Percentiles rank a stretch among this genome's conserved stretches.
These are phyloP conservation scores for Tremella mesenterica DNA, from an alignment of 768 basidiomycete species.

Conservation along the genomic window DNA sequence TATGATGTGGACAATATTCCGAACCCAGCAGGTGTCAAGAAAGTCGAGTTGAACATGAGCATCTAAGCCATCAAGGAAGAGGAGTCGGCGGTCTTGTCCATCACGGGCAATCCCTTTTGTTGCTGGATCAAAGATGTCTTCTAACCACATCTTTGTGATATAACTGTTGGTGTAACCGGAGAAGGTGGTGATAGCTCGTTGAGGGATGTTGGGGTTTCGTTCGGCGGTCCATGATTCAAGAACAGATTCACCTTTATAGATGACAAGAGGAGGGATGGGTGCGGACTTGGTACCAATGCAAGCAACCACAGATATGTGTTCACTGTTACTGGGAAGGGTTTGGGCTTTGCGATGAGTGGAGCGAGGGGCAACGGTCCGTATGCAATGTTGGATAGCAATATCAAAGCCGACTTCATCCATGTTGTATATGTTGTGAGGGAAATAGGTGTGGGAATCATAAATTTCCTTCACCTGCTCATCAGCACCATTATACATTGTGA, in stretches of 20 bases:
- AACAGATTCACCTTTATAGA: slow-evolving; percentile 6
- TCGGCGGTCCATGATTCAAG: slow-evolving; percentile 9
- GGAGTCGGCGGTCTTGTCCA: slow-evolving; percentile 2
- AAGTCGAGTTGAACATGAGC: slow-evolving; percentile 4
- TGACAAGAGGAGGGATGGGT: slow-evolving; percentile 11
- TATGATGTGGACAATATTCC: slow-evolving; percentile 9
- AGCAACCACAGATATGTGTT: slow-evolving; percentile 6
- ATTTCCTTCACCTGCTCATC: slow-evolving; percentile 5
- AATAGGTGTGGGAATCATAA: not conserved
- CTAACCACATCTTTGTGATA: slow-evolving; percentile 4
- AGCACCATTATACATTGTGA: not conserved
- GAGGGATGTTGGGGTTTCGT: not conserved
- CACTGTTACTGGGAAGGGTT: not conserved
- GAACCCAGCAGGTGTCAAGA: slow-evolving; percentile 11
- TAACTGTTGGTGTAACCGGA: slow-evolving; percentile 4
- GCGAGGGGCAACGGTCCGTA: slow-evolving; percentile 1
- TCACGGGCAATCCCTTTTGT: no score
- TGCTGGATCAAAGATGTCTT: slow-evolving; percentile 3
- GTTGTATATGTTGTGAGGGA: slow-evolving; percentile 8
- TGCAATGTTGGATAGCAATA: not conserved
- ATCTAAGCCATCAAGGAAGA: slow-evolving; percentile 14
- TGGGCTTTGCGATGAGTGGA: not conserved
- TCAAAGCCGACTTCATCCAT: slow-evolving; percentile 14
- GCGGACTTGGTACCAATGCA: not conserved
- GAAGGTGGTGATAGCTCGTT: not conserved